phyloP scores from a whole-genome alignment of 1,284 basidiomycete species.

The Grifola frondosa region DNA sequence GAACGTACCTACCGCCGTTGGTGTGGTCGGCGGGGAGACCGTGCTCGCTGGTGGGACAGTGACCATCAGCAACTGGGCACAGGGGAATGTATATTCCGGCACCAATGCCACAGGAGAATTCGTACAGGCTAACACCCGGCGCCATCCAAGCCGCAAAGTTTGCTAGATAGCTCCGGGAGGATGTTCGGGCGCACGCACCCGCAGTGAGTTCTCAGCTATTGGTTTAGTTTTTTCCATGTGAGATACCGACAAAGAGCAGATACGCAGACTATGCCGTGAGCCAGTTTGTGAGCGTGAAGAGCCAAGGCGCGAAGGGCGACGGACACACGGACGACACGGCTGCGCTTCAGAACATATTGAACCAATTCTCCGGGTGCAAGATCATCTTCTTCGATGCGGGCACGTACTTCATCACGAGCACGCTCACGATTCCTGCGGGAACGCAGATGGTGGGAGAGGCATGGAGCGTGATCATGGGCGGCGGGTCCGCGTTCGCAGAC shows the following conservation, averaged over 20 bases:
- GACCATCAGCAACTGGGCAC: conserved; percentile 66
- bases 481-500: conserved; percentile 58
- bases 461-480: conserved; percentile 73
- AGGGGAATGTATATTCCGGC: conserved; percentile 67
- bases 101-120: conserved; percentile 42
- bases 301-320: conserved; percentile 71
- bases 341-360: conserved; percentile 61
- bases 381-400: conserved; percentile 79
- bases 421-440: conserved; percentile 70
- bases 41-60: conserved; percentile 55
- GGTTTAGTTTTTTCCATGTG: conserved; percentile 11
- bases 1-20: conserved; percentile 56
- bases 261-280: conserved; percentile 58
- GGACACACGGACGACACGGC: conserved; percentile 75
- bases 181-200: conserved; percentile 56
- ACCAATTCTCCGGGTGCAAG: conserved; percentile 69
- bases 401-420: conserved; percentile 66
- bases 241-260: conserved; percentile 64
- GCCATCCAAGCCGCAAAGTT: conserved; percentile 51
- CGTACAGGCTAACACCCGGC: conserved; percentile 44
- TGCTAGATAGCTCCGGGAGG: conserved; percentile 56
- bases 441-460: conserved; percentile 74
- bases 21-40: conserved; percentile 45
- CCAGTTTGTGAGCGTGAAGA: conserved; percentile 72
- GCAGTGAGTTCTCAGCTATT: conserved; percentile 18